These are phyloP conservation scores for Capsicum rhomboideum DNA, from an alignment of 257 asterid genomes.

Conservation along the genomic window DNA sequence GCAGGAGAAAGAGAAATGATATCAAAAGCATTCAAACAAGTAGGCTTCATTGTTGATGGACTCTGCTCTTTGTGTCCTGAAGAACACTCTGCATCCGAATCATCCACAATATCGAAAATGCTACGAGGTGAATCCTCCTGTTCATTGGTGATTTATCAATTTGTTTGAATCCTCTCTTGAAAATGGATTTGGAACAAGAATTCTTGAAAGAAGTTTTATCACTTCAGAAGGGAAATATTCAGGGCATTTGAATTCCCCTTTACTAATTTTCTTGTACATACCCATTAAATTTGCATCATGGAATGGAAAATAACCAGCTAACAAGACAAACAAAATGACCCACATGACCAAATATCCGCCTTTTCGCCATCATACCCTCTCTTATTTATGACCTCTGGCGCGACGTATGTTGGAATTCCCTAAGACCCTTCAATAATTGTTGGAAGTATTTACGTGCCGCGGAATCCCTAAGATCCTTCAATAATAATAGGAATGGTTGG, in stretches of 20 bases:
- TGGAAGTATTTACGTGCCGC: not conserved
- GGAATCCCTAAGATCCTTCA: not conserved
- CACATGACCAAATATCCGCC: slow-evolving; percentile 2
- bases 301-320: not conserved
- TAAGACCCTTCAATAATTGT: slow-evolving; percentile 1
- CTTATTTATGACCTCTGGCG: slow-evolving; percentile 5
- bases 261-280: not conserved
- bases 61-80: not conserved
- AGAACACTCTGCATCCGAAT: not conserved
- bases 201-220: not conserved
- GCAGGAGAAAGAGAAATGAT: slow-evolving; percentile 1
- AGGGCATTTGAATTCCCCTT: not conserved
- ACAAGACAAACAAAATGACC: not conserved
- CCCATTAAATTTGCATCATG: not conserved
- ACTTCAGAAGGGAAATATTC: not conserved
- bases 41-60: not conserved
- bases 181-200: not conserved
- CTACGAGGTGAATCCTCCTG: not conserved
- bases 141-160: not conserved
- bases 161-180: not conserved
- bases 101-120: not conserved
- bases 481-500: no score
- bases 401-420: slow-evolving; percentile 4
- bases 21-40: slow-evolving; percentile 10
- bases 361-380: slow-evolving; percentile 2